phyloP scores from a whole-genome alignment of 2,329 filamentous ascomycete species.

The Stemphylium vesicarium region DNA sequence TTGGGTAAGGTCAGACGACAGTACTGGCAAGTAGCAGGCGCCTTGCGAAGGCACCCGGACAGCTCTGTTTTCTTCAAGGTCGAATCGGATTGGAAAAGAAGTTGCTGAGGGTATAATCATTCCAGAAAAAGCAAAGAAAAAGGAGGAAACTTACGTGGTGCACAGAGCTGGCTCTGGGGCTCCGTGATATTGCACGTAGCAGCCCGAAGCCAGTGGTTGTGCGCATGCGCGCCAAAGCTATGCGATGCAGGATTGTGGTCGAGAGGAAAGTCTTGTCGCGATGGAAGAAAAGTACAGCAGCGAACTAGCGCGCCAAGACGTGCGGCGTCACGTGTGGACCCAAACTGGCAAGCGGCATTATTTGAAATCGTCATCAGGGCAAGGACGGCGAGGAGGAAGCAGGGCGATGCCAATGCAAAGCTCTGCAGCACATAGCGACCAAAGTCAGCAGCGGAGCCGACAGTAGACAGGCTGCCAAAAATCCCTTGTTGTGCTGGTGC shows the following conservation, averaged over 20 bases:
- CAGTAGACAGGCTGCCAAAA: not conserved
- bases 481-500: not conserved
- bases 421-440: not conserved
- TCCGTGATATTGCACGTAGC: conserved; percentile 3
- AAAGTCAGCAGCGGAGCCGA: not conserved
- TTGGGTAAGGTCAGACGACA: conserved; percentile 68
- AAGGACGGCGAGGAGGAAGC: not conserved
- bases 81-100: conserved; percentile 91
- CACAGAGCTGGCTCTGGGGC: conserved; percentile 7
- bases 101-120: conserved; percentile 79
- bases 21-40: conserved; percentile 93
- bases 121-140: conserved; percentile 40
- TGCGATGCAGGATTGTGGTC: not conserved
- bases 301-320: conserved; percentile 25
- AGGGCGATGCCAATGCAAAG: not conserved
- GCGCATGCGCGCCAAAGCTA: not conserved
- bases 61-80: conserved; percentile 79
- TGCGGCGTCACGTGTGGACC: conserved; percentile 10
- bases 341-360: conserved; percentile 11
- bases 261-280: conserved; percentile 17
- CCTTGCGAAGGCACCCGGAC: conserved; percentile 66
- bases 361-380: conserved; percentile 18
- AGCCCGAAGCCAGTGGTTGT: conserved; percentile 11
- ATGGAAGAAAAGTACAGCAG: conserved; percentile 29
- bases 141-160: conserved; percentile 10